These are phyloP conservation scores for Echinochloa phyllopogon DNA, from an alignment of 176 grass and related monocot genomes.

Conservation along the genomic window DNA sequence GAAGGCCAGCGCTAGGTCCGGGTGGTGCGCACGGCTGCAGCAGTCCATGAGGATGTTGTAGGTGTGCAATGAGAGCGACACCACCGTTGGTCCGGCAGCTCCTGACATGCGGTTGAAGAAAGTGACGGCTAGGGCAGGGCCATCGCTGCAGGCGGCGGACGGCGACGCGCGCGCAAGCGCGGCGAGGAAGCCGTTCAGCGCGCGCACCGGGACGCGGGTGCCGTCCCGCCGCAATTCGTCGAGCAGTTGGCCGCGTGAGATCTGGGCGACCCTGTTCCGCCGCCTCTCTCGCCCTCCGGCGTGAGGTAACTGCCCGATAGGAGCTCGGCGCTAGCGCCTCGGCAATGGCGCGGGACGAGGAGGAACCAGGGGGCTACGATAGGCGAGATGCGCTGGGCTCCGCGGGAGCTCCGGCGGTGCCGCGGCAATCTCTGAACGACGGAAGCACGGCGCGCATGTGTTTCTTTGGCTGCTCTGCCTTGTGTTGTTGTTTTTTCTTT, in stretches of 20 bases:
- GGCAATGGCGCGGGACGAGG: no score
- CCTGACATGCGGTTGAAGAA: slow-evolving; percentile 24
- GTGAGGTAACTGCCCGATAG: no score
- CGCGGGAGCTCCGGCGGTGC: no score
- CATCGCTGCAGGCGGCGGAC: not conserved
- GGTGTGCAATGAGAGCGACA: not conserved
- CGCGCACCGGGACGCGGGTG: not conserved
- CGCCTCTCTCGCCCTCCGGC: not conserved
- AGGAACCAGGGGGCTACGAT: no score
- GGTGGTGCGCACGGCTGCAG: not conserved
- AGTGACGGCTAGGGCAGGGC: not conserved
- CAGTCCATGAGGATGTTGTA: slow-evolving; percentile 44
- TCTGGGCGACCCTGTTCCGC: not conserved
- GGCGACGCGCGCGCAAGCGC: not conserved
- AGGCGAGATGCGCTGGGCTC: no score
- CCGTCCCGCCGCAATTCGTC: not conserved
- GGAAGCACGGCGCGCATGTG: no score
- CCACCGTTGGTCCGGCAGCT: not conserved
- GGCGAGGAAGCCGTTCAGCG: not conserved
- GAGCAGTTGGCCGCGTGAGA: not conserved
- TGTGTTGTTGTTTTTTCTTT: no score
- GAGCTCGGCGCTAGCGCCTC: no score
- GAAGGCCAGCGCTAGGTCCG: slow-evolving; percentile 20
- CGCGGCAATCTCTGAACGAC: no score
- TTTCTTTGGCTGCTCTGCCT: no score